These are phyloP conservation scores for Fraxinus angustifolia DNA, from an alignment of 305 asterid species.

Conservation along the genomic window DNA sequence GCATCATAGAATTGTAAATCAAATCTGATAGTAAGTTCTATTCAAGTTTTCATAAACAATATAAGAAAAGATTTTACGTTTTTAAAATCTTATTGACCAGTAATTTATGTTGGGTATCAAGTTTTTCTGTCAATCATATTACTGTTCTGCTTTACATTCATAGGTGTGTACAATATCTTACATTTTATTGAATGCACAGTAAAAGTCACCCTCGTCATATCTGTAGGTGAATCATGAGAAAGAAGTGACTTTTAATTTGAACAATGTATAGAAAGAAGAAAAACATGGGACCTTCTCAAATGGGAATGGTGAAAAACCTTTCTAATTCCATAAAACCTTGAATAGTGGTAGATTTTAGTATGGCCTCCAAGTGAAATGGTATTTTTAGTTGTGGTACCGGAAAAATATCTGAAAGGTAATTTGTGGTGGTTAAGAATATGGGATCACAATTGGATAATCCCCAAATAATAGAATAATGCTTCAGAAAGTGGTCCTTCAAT, in stretches of 20 bases:
- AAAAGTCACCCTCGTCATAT: not conserved
- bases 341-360: not conserved
- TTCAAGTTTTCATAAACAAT: not conserved
- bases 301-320: not conserved
- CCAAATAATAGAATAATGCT: not conserved
- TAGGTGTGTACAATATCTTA: not conserved
- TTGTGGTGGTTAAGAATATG: not conserved
- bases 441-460: not conserved
- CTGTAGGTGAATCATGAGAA: not conserved
- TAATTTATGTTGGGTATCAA: not conserved
- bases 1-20: not conserved
- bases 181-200: not conserved
- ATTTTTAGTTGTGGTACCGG: not conserved
- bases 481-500: not conserved
- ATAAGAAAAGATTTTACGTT: not conserved
- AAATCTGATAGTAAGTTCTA: not conserved
- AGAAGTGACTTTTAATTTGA: not conserved
- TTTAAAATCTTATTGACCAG: not conserved
- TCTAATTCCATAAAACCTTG: not conserved
- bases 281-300: not conserved
- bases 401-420: not conserved
- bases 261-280: not conserved
- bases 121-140: not conserved
- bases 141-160: not conserved
- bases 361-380: not conserved